Evolutionary conservation across 192 early-diverging fungal species (phyloP).

Genomic region (Tieghemiomyces parasiticus): DNA sequence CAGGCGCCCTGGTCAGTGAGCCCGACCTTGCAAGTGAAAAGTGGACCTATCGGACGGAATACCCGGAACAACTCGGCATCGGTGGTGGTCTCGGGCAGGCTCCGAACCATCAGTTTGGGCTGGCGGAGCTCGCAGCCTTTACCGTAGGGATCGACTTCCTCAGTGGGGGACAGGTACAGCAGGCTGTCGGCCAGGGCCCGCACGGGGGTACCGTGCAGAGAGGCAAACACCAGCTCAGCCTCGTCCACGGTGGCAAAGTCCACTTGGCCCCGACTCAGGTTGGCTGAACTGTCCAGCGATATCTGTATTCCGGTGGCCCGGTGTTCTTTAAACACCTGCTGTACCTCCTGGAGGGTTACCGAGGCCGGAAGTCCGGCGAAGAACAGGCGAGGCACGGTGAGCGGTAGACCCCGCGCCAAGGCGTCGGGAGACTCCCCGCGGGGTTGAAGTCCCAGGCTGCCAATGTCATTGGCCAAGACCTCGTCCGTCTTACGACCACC

Average conservation of each 20-base stretch:
- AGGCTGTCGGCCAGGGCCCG: conserved; percentile 3
- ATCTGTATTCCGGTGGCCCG: conserved; percentile 15
- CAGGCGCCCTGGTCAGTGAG: conserved; percentile 12
- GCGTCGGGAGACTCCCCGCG: background rate
- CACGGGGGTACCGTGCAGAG: background rate
- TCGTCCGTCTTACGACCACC: background rate
- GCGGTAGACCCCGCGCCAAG: background rate
- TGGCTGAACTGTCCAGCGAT: conserved; percentile 10
- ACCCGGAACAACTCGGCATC: conserved; percentile 23
- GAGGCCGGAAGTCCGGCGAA: conserved; percentile 25
- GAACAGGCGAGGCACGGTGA: conserved; percentile 14
- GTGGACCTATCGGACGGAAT: conserved; percentile 24
- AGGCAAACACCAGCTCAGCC: conserved; percentile 18
- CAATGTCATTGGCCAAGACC: background rate
- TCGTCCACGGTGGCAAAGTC: conserved; percentile 28
- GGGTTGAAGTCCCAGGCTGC: background rate
- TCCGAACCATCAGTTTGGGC: conserved; percentile 24
- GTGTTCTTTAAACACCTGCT: conserved; percentile 26
- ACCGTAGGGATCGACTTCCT: conserved; percentile 11
- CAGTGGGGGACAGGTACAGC: conserved; percentile 25
- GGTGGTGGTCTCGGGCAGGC: conserved; percentile 25
- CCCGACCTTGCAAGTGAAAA: conserved; percentile 27
- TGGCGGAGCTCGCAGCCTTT: conserved; percentile 19
- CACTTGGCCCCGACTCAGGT: conserved; percentile 22
- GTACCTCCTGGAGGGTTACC: conserved; percentile 23